phyloP scores from a whole-genome alignment of 1,284 basidiomycete genomes.

The Pseudozyma thailandica region DNA sequence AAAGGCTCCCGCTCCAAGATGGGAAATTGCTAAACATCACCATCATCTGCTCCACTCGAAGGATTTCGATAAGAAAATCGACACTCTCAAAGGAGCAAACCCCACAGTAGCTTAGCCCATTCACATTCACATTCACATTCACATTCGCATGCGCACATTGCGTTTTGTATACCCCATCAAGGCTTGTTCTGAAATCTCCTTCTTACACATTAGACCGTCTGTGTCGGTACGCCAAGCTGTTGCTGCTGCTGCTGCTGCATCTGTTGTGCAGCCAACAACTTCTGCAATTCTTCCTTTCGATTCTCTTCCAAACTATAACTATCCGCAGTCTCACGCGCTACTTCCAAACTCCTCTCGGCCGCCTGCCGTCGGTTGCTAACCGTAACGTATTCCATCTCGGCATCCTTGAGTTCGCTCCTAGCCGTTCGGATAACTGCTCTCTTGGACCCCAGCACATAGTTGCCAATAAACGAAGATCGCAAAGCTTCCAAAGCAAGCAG shows the following conservation, averaged over 20 bases:
- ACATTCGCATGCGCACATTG: neutral
- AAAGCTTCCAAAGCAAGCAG: conserved; percentile 18
- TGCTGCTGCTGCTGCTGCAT: conserved; percentile 5
- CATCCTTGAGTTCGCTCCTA: conserved; percentile 9
- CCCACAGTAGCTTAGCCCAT: conserved; percentile 1
- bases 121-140: neutral
- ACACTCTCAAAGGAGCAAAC: conserved; percentile 14
- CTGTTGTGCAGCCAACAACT: conserved; percentile 14
- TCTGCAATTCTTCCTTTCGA: conserved; percentile 33
- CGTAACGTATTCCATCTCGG: conserved; percentile 14
- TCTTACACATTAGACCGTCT: neutral
- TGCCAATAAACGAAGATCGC: conserved; percentile 16
- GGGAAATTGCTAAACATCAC: conserved; percentile 36
- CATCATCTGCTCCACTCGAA: conserved; percentile 42
- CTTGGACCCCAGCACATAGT: conserved; percentile 15
- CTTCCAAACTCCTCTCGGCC: conserved; percentile 23
- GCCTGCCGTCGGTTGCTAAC: neutral
- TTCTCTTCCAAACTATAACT: conserved; percentile 45
- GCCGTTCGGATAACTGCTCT: neutral
- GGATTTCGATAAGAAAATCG: conserved; percentile 35
- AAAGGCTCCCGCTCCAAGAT: conserved; percentile 55
- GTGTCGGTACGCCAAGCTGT: neutral
- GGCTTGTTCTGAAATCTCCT: neutral
- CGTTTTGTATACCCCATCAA: conserved; percentile 10
- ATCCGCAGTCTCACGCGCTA: conserved; percentile 35